Evolutionary conservation across 768 basidiomycete genomes (phyloP), one percentile per base, ranked within the genome.

Genomic region (Boletus subparvulus): DNA sequence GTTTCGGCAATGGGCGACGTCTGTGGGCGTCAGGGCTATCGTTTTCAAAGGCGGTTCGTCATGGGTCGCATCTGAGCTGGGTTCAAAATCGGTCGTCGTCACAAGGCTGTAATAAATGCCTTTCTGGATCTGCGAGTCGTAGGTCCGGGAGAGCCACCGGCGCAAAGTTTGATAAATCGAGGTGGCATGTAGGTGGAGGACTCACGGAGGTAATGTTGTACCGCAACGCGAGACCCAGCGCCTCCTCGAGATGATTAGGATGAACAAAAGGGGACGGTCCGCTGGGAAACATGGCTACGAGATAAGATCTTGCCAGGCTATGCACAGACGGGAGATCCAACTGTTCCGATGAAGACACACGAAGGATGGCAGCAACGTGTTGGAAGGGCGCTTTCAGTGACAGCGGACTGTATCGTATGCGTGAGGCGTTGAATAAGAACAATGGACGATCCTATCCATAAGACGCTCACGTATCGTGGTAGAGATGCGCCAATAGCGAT

Each of bases 81-180:
- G 73, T 50, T 84, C 82, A 60, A 86, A 82, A 59, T 87, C 77
- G 36, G 80, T 77, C 17, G 77, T 79, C 3, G 84, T 83, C 58
- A 87, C 79, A 30, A 88, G 74, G 63, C 77, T 80, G 67, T 91
- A 90, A 54, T 85, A 76, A 32, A 88, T 72, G 6, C 81, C 78
- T 59, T 88, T 89, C 66, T 78, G 79, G 51, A 83, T 77, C 86
- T 87, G 56, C 14, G 21, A 42, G 19, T 33, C 36, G 21, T 21
- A 21, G 21, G n/a, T 9, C 14, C 36, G 19, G 14, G 21, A 21
- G 21, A 32, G n/a, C 13, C 39, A 40, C 16, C 2, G 30, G 30
- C 16, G 1, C 24, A 19, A n/a, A 4, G 39, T 48, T 28, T 26
- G 32, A 42, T 42, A 17, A 9, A 46, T 28, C 32, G 12, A 37